phyloP scores from a whole-genome alignment of 78 protist genomes.

The Mantamonas sphyraenae region DNA sequence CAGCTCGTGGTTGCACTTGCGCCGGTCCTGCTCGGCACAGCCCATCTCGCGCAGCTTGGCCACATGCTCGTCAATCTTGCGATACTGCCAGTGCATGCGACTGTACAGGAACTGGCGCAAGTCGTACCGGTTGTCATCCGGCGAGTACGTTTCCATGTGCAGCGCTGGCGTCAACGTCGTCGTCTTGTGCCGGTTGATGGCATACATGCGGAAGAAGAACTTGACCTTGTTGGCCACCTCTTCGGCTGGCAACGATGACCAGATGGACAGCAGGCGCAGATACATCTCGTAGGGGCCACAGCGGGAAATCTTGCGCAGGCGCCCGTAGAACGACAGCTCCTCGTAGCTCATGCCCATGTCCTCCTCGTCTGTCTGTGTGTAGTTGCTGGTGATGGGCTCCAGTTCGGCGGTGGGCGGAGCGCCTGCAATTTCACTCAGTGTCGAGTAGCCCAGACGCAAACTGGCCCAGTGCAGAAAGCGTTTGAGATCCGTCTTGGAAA shows the following conservation, averaged over 20 bases:
- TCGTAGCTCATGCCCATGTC: conserved; percentile 88
- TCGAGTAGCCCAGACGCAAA: neutral
- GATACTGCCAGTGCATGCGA: conserved; percentile 51
- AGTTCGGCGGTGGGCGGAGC: conserved; percentile 84
- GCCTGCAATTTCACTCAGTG: conserved; percentile 1
- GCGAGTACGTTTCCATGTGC: conserved; percentile 72
- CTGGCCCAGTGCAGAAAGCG: conserved; percentile 14
- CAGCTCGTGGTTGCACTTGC: too few species aligned
- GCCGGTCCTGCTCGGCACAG: too few species aligned
- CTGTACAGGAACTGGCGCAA: conserved; percentile 71
- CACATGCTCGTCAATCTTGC: conserved; percentile 46
- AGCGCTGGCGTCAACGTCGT: conserved; percentile 79
- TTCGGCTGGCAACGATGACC: conserved; percentile 32
- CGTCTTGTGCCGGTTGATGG: conserved; percentile 71
- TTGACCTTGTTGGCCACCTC: conserved; percentile 63
- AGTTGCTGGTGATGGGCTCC: conserved; percentile 59
- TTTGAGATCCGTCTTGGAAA: conserved; percentile 48
- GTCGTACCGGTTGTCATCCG: conserved; percentile 83
- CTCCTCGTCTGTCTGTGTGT: conserved; percentile 52
- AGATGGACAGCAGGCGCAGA: conserved; percentile 32
- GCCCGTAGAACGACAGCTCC: conserved; percentile 45
- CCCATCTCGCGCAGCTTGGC: too few species aligned
- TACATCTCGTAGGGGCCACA: conserved; percentile 68
- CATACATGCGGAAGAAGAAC: conserved; percentile 56
- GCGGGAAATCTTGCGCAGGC: conserved; percentile 35